These are phyloP conservation scores for Thelephora ganbajun DNA, from an alignment of 768 basidiomycete genomes.

Conservation along the genomic window DNA sequence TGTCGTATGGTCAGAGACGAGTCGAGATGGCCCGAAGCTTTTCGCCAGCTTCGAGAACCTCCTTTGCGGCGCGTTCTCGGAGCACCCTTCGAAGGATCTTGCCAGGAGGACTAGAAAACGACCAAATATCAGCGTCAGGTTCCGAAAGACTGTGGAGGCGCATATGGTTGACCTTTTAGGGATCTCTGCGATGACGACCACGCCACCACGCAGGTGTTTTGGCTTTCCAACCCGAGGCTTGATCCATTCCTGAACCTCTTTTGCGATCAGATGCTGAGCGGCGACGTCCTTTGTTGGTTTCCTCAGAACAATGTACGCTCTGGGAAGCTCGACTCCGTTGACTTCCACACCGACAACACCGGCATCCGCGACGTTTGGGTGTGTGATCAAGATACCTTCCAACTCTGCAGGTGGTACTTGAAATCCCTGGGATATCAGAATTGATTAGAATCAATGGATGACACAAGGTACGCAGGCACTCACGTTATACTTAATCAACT, in stretches of 20 bases:
- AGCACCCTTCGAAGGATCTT: slow-evolving; percentile 78
- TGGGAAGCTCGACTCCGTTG: slow-evolving; percentile 74
- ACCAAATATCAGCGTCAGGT: neutral
- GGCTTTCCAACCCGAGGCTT: slow-evolving; percentile 54
- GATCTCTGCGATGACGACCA: slow-evolving; percentile 44
- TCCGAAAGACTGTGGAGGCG: neutral
- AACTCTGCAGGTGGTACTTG: slow-evolving; percentile 85
- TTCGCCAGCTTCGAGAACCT: slow-evolving; percentile 12
- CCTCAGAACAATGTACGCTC: slow-evolving; percentile 51
- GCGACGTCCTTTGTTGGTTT: slow-evolving; percentile 20
- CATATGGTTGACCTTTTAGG: slow-evolving; percentile 45
- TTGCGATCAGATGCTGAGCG: slow-evolving; percentile 26
- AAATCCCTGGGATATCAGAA: slow-evolving; percentile 36
- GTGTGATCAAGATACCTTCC: slow-evolving; percentile 59
- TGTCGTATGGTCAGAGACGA: too few species aligned
- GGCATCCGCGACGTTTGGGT: slow-evolving; percentile 63
- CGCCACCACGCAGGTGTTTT: slow-evolving; percentile 65
- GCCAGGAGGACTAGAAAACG: slow-evolving; percentile 51
- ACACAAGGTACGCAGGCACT: neutral
- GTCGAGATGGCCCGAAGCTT: too few species aligned
- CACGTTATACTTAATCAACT: slow-evolving; percentile 65
- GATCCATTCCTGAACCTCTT: slow-evolving; percentile 55
- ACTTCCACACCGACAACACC: slow-evolving; percentile 73
- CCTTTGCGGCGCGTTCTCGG: slow-evolving; percentile 50
- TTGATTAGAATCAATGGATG: neutral